Percentiles rank a stretch among this genome's conserved stretches.
These are phyloP conservation scores for Gnomoniopsis smithogilvyi DNA, from an alignment of 2,329 filamentous ascomycete species.

Conservation along the genomic window DNA sequence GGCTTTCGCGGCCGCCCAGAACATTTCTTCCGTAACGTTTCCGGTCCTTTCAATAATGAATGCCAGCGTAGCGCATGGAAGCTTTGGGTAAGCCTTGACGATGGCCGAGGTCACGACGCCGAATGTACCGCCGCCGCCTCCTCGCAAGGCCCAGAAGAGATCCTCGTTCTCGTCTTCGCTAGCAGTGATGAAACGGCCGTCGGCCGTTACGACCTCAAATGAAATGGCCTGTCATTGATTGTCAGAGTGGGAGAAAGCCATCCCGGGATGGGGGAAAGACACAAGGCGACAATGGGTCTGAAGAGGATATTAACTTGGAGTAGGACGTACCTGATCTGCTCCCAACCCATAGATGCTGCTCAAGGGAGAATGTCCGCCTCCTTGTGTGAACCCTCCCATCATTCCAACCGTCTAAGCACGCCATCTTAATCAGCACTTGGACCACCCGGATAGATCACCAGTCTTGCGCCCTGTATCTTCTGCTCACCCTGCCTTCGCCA, in stretches of 20 bases:
- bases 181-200: conserved; percentile 38
- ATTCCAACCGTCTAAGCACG: neutral
- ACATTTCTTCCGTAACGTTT: conserved; percentile 47
- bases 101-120: conserved; percentile 30
- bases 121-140: conserved; percentile 36
- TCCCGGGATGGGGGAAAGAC: neutral
- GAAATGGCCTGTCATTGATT: neutral
- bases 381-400: conserved; percentile 1
- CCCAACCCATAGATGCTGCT: conserved; percentile 1
- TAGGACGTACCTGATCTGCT: neutral
- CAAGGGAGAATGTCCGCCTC: conserved; percentile 5
- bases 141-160: conserved; percentile 47
- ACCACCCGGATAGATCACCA: neutral
- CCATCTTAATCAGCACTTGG: neutral
- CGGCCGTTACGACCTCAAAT: conserved; percentile 44
- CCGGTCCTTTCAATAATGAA: conserved; percentile 38
- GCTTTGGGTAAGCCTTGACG: conserved; percentile 24
- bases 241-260: neutral
- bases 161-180: conserved; percentile 38
- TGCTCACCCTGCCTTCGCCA: conserved; percentile 6
- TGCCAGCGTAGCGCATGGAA: conserved; percentile 19
- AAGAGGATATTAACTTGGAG: neutral
- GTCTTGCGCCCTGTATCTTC: neutral
- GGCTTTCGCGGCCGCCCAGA: conserved; percentile 44
- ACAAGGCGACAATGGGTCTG: too few relatives aligned